Conservation (phyloP, 371 early-diverging fungal species). For the Saksenaea oblongispora region DNA sequence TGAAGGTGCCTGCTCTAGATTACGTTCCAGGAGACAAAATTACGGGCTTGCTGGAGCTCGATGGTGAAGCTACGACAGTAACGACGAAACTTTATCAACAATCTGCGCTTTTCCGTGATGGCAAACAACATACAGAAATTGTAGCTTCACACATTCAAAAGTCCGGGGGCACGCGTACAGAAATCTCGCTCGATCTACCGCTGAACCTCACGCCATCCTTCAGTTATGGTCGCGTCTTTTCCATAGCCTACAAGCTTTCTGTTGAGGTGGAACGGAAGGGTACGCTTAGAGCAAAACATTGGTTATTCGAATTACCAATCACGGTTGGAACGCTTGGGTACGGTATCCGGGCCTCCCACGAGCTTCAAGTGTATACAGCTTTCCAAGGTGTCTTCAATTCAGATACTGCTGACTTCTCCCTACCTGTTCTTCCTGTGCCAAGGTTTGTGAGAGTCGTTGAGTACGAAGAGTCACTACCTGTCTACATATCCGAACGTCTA, state of each 20-base stretch:
- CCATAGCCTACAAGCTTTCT: slow-evolving; percentile 22
- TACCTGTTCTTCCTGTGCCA: slow-evolving; percentile 6
- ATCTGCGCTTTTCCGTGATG: slow-evolving; percentile 16
- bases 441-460: slow-evolving; percentile 31
- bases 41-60: not conserved
- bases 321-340: slow-evolving; percentile 41
- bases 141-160: slow-evolving; percentile 17
- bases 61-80: not conserved
- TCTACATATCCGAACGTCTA: slow-evolving; percentile 22
- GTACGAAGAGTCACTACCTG: slow-evolving; percentile 35
- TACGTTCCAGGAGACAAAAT: slow-evolving; percentile 38
- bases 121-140: slow-evolving; percentile 9
- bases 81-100: slow-evolving; percentile 4
- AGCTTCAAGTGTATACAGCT: slow-evolving; percentile 16
- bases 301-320: slow-evolving; percentile 25
- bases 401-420: not conserved
- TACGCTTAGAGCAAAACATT: slow-evolving; percentile 11
- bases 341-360: slow-evolving; percentile 33
- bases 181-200: slow-evolving; percentile 22
- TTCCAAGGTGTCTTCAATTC: slow-evolving; percentile 5
- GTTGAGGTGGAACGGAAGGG: slow-evolving; percentile 28
- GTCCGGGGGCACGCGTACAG: slow-evolving; percentile 7
- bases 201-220: slow-evolving; percentile 28
- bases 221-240: slow-evolving; percentile 26
- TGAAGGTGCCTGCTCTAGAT: slow-evolving; percentile 22